These are phyloP conservation scores for Myochromella boudieri DNA, from an alignment of 768 basidiomycete genomes.

Conservation along the genomic window DNA sequence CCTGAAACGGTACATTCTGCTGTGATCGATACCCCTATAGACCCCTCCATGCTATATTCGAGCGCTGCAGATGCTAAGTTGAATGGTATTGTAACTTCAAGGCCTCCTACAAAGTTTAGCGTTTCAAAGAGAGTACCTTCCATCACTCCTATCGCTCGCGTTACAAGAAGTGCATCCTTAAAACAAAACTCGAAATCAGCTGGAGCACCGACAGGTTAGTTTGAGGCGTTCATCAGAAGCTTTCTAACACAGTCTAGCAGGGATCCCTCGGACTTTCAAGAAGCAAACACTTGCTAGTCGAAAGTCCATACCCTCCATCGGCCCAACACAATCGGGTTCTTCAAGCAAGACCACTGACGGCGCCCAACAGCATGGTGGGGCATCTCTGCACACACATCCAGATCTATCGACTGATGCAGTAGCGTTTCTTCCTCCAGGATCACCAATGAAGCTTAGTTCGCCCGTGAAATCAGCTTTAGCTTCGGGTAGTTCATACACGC, in stretches of 20 bases:
- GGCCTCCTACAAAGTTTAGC: no score
- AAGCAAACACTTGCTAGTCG: constrained; percentile 1
- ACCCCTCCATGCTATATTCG: not conserved
- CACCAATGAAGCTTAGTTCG: constrained; percentile 32
- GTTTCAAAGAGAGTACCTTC: constrained; percentile 24
- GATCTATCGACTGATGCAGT: constrained; percentile 10
- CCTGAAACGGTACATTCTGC: no score
- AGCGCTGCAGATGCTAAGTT: no score
- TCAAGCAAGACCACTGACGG: constrained; percentile 3
- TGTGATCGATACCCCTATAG: no score
- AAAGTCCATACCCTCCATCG: not conserved
- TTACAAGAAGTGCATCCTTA: constrained; percentile 35
- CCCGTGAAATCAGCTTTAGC: constrained; percentile 18
- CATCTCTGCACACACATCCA: no score
- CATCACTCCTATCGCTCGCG: constrained; percentile 23
- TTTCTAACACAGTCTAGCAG: not conserved
- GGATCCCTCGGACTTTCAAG: not conserved
- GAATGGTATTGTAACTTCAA: no score
- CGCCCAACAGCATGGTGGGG: constrained; percentile 8
- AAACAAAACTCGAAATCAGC: constrained; percentile 23
- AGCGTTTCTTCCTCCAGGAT: constrained; percentile 23
- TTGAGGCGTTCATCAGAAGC: not conserved
- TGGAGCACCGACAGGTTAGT: constrained; percentile 13
- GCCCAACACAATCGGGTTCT: not conserved
- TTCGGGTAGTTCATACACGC: constrained; percentile 10